These are phyloP conservation scores for Lipomyces oligophaga DNA, from an alignment of 805 yeast genomes.

Conservation along the genomic window DNA sequence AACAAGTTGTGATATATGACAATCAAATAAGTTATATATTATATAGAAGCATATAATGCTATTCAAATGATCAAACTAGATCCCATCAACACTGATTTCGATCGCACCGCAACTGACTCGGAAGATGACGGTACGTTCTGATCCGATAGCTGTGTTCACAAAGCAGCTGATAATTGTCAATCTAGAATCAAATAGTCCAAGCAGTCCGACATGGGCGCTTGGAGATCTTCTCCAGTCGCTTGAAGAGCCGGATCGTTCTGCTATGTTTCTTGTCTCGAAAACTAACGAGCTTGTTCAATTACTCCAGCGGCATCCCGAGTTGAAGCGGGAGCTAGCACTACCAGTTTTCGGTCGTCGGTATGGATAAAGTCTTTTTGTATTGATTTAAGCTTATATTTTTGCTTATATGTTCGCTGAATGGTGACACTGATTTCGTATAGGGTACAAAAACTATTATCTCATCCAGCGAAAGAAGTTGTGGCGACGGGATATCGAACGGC, in stretches of 20 bases:
- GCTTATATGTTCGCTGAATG: background rate
- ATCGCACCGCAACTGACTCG: conserved; percentile 2
- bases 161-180: background rate
- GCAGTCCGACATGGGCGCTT: conserved; percentile 57
- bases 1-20: no score
- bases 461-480: conserved; percentile 55
- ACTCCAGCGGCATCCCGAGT: conserved; percentile 52
- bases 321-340: conserved; percentile 58
- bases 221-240: conserved; percentile 59
- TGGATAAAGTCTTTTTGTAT: background rate
- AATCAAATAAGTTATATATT: no score
- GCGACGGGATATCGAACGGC: conserved; percentile 75
- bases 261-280: conserved; percentile 50
- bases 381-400: no score
- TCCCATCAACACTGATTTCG: conserved; percentile 20
- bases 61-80: conserved; percentile 22
- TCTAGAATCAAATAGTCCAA: conserved; percentile 14
- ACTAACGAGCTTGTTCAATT: conserved; percentile 64
- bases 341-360: conserved; percentile 35
- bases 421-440: conserved; percentile 28
- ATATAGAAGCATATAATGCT: no score
- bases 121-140: conserved; percentile 13
- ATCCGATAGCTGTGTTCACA: background rate
- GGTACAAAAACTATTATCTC: conserved; percentile 58
- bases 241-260: conserved; percentile 50